Percentiles rank a stretch among this genome's conserved stretches.
phyloP scores from a whole-genome alignment of 768 basidiomycete species.

The Austroboletus eburneus region DNA sequence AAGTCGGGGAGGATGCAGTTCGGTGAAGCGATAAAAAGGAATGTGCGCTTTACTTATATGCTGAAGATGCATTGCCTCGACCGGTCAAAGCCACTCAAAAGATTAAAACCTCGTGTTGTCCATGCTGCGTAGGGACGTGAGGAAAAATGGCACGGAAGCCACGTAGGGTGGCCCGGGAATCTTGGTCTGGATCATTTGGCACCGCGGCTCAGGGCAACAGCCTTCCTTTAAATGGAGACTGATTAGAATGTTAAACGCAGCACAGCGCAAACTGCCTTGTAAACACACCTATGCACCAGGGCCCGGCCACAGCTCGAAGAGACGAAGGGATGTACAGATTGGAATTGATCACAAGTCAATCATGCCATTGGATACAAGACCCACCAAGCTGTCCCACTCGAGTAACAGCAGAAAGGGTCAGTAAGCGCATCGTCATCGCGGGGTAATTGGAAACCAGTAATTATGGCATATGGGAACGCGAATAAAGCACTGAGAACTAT shows the following conservation, averaged over 20 bases:
- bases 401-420: background rate
- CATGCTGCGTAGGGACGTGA: slow-evolving; percentile 30
- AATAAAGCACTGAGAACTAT: slow-evolving; percentile 6
- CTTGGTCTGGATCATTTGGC: slow-evolving; percentile 30
- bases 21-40: slow-evolving; percentile 18
- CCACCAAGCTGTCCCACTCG: slow-evolving; percentile 2
- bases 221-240: slow-evolving; percentile 29
- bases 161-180: slow-evolving; percentile 25
- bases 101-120: slow-evolving; percentile 34
- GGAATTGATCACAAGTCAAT: slow-evolving; percentile 2
- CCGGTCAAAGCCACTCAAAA: slow-evolving; percentile 18
- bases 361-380: slow-evolving; percentile 4
- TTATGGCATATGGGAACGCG: slow-evolving; percentile 4
- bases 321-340: slow-evolving; percentile 8
- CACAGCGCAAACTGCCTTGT: slow-evolving; percentile 25
- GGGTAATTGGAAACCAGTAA: slow-evolving; percentile 14
- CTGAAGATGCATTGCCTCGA: slow-evolving; percentile 28
- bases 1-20: slow-evolving; percentile 12
- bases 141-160: slow-evolving; percentile 20
- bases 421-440: slow-evolving; percentile 18
- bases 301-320: slow-evolving; percentile 20
- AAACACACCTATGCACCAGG: slow-evolving; percentile 8
- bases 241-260: slow-evolving; percentile 27
- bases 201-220: slow-evolving; percentile 32
- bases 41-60: slow-evolving; percentile 26